Percentiles rank a stretch among this genome's conserved stretches.
phyloP scores from a whole-genome alignment of 2,329 filamentous ascomycete genomes.

The Claviceps maximensis region DNA sequence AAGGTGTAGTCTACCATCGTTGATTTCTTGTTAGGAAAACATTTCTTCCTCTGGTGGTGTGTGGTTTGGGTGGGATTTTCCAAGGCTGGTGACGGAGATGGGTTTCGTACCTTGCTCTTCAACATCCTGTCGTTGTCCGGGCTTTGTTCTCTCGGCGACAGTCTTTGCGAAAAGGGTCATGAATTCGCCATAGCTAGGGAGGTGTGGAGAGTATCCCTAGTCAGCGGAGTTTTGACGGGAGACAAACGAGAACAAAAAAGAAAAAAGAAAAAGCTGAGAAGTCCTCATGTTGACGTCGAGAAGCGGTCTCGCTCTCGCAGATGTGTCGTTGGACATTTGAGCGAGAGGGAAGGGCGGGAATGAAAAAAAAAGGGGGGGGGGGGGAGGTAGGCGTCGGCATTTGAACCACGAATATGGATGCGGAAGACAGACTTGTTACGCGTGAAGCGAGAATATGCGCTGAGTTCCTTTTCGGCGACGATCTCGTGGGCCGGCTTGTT shows the following conservation, averaged over 20 bases:
- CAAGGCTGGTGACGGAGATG: neutral
- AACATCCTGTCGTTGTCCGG: constrained; percentile 74
- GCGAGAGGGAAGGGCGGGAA: neutral
- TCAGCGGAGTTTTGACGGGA: constrained; percentile 2
- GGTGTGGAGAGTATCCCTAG: neutral
- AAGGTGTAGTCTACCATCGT: constrained; percentile 49
- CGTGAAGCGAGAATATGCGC: constrained; percentile 69
- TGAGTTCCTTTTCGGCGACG: constrained; percentile 62
- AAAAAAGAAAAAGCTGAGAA: neutral
- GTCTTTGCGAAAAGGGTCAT: constrained; percentile 80
- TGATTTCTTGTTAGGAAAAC: neutral
- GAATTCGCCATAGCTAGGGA: constrained; percentile 41
- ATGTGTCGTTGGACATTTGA: too few species aligned
- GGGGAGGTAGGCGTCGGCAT: neutral
- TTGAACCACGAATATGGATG: neutral
- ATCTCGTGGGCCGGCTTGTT: constrained; percentile 65
- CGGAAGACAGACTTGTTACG: constrained; percentile 44
- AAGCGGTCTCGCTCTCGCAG: too few species aligned
- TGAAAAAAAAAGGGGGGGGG: neutral
- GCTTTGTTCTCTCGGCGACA: constrained; percentile 70
- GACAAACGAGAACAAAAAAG: neutral
- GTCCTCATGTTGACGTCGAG: neutral
- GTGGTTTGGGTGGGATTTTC: neutral
- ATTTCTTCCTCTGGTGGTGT: neutral
- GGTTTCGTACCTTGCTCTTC: constrained; percentile 57